Base-by-base conservation (phyloP, 225 moss, liverwort and hornwort species). In the Asterella californica region DNA sequence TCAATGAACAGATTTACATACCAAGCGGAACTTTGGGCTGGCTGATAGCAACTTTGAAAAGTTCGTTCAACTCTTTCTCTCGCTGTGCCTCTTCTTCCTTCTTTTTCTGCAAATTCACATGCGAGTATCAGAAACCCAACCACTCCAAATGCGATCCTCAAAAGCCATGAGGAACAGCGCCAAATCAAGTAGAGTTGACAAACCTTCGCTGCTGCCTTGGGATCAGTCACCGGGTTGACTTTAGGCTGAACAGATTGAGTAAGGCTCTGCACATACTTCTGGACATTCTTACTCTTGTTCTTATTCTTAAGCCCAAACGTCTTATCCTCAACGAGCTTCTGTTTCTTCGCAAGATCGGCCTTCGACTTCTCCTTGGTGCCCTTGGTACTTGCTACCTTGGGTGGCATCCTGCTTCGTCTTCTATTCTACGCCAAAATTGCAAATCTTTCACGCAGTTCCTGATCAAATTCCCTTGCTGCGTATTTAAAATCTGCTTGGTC, bases 201-300 rank as follows among this genome's bases (percentile, higher is more conserved):
- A 81, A 92, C 95, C 92, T 93, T 94, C 21, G 87, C 85, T 10
- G 90, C 86, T 11, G 90, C 90, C 80, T 99, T 99, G 37, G 88
- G 85, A 81, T 93, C 94, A 24, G 84, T 80, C 32, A 80, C 85
- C 2, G 88, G 84, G 83, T 83, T 93, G 66, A 83, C 90, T 61
- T 86, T 92, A 12, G 88, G 88, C 83, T 87, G 88, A 53, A 89
- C 95, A 21, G 91, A 89, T 71, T 91, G 91, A 42, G 79, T 82
- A 69, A 91, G 82, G 79, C 89, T 91, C 87, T 91, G 91, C 71
- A 91, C 91, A 54, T 93, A 99, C 91, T 99, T 99, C 82, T 99
- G 99, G 62, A 95, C 95, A 89, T 99, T 99, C 87, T 99, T 99
- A 71, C 92, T 92, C 91, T 99, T 99, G 83, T 99, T 95, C 87